phyloP scores from a whole-genome alignment of 2,329 filamentous ascomycete genomes.

The Colletotrichum trifolii region DNA sequence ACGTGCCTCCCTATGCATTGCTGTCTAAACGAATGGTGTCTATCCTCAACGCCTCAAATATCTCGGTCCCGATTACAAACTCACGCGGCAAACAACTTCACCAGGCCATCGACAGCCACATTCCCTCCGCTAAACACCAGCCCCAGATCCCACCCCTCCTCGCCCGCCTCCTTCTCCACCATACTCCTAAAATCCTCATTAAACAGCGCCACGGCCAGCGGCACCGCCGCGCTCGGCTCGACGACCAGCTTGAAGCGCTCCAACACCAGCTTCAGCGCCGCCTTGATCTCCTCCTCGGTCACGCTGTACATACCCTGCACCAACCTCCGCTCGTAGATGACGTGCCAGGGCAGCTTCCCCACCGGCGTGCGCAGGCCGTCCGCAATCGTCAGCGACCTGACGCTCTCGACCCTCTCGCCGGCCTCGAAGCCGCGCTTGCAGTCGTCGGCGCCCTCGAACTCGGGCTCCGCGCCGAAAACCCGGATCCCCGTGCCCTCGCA shows the following conservation, averaged over 20 bases:
- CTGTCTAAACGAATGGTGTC: too few relatives aligned
- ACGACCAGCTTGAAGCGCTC: slow-evolving; percentile 93
- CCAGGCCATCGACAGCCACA: slow-evolving; percentile 64
- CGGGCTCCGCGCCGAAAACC: slow-evolving; percentile 91
- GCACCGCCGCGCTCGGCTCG: slow-evolving; percentile 89
- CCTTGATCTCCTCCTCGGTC: slow-evolving; percentile 82
- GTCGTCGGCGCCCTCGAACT: slow-evolving; percentile 86
- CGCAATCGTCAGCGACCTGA: slow-evolving; percentile 84
- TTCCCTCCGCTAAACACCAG: slow-evolving; percentile 72
- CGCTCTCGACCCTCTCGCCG: slow-evolving; percentile 72
- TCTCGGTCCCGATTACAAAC: neutral
- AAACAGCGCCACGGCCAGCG: slow-evolving; percentile 82
- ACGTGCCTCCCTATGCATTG: too few relatives aligned
- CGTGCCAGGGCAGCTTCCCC: slow-evolving; percentile 77
- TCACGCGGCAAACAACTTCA: slow-evolving; percentile 57
- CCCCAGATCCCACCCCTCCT: slow-evolving; percentile 78
- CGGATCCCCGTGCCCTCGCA: slow-evolving; percentile 75
- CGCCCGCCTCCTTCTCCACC: slow-evolving; percentile 77
- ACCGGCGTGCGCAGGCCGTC: slow-evolving; percentile 90
- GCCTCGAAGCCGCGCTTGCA: slow-evolving; percentile 75
- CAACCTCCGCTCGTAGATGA: slow-evolving; percentile 79
- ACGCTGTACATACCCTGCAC: slow-evolving; percentile 79
- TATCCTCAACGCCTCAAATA: neutral
- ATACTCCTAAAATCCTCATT: slow-evolving; percentile 83
- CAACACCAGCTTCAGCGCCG: slow-evolving; percentile 79